Conservation (phyloP, 495 filamentous ascomycete genomes). For the Bacidia rubella region DNA sequence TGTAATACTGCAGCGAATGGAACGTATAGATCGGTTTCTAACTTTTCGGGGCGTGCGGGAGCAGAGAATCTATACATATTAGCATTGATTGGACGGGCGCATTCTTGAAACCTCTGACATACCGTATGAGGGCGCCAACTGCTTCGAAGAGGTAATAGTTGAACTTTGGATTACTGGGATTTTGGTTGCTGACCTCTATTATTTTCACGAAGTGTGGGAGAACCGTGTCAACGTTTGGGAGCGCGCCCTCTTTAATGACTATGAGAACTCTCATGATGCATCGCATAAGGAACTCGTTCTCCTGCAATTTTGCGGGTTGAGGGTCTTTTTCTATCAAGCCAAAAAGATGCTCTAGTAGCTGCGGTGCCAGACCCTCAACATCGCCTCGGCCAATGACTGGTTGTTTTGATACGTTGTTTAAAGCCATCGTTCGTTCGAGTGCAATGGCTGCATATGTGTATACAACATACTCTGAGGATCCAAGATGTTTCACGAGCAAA, state of each 20-base stretch:
- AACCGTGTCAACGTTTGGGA: slow-evolving; percentile 56
- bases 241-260: slow-evolving; percentile 67
- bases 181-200: slow-evolving; percentile 72
- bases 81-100: not conserved
- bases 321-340: slow-evolving; percentile 67
- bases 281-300: slow-evolving; percentile 97
- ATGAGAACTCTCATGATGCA: slow-evolving; percentile 96
- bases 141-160: slow-evolving; percentile 98
- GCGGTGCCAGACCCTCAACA: slow-evolving; percentile 67
- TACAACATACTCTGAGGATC: slow-evolving; percentile 78
- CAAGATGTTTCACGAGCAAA: slow-evolving; percentile 78
- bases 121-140: slow-evolving; percentile 86
- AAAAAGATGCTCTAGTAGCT: slow-evolving; percentile 86
- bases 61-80: slow-evolving; percentile 46
- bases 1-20: slow-evolving; percentile 65
- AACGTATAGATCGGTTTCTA: slow-evolving; percentile 63
- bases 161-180: slow-evolving; percentile 94
- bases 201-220: slow-evolving; percentile 71
- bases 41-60: slow-evolving; percentile 49
- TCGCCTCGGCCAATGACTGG: slow-evolving; percentile 61
- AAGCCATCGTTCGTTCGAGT: slow-evolving; percentile 73
- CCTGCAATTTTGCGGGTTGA: slow-evolving; percentile 83
- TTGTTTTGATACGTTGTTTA: slow-evolving; percentile 56
- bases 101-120: slow-evolving; percentile 3
- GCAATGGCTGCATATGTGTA: slow-evolving; percentile 95